Evolutionary conservation across 2,329 filamentous ascomycete genomes (phyloP).

Genomic region (Colletotrichum sp.): DNA sequence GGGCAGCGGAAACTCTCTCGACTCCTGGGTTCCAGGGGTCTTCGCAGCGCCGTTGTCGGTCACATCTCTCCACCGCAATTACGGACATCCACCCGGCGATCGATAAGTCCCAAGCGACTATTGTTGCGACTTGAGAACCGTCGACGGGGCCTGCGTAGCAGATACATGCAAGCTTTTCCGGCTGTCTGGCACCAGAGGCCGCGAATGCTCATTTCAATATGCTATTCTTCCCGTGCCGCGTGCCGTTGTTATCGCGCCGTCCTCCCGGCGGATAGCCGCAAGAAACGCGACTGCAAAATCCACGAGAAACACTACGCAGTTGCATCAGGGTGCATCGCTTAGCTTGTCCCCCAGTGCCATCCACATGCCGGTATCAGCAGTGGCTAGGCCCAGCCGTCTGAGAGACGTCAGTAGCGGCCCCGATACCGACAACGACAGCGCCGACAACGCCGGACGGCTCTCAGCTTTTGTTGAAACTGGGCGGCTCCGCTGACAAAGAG

Average conservation of each 20-base stretch:
- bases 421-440: neutral
- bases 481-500: neutral
- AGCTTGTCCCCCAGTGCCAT: neutral
- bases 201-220: neutral
- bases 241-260: neutral
- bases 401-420: neutral
- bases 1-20: neutral
- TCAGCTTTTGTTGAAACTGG: neutral
- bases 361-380: neutral
- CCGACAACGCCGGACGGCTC: neutral
- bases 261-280: neutral
- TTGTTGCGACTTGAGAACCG: constrained; percentile 7
- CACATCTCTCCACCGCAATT: constrained; percentile 10
- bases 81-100: constrained; percentile 2
- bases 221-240: neutral
- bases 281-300: neutral
- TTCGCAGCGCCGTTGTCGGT: constrained; percentile 5
- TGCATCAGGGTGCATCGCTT: neutral
- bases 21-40: neutral
- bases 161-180: neutral
- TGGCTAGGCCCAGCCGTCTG: neutral
- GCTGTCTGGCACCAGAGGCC: neutral
- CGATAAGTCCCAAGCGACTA: constrained; percentile 6
- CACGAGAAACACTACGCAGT: neutral
- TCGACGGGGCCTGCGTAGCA: neutral